Evolutionary conservation across 441 rosid genomes (phyloP).

Genomic region (Gossypium aridum): DNA sequence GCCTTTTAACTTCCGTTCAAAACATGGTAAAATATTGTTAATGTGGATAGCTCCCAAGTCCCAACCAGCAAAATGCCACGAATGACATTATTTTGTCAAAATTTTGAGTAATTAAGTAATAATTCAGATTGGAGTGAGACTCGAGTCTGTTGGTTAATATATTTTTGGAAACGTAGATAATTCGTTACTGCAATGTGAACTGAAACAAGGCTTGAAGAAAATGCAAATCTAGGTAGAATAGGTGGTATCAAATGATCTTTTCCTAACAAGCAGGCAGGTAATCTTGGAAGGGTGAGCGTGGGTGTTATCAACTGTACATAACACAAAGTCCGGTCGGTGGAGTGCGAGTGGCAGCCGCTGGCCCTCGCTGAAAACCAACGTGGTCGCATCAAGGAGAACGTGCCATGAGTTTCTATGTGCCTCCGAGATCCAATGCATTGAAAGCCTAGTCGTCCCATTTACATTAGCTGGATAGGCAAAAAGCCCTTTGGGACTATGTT

Average conservation of each 20-base stretch:
- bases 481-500: slow-evolving; percentile 43
- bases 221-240: slow-evolving; percentile 3
- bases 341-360: slow-evolving; percentile 43
- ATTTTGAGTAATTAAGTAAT: neutral
- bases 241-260: slow-evolving; percentile 38
- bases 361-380: slow-evolving; percentile 35
- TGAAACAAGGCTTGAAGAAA: slow-evolving; percentile 24
- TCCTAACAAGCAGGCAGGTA: slow-evolving; percentile 59
- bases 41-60: neutral
- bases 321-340: slow-evolving; percentile 47
- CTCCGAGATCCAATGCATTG: slow-evolving; percentile 68
- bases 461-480: slow-evolving; percentile 44
- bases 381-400: slow-evolving; percentile 50
- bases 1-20: too few relatives aligned
- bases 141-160: neutral
- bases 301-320: slow-evolving; percentile 33
- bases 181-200: neutral
- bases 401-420: slow-evolving; percentile 64
- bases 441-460: slow-evolving; percentile 40
- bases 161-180: neutral
- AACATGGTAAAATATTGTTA: too few relatives aligned
- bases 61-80: neutral
- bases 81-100: neutral
- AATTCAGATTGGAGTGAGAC: neutral
- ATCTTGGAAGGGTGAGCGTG: slow-evolving; percentile 38